Conservation (phyloP, 176 grass and related monocot genomes). For the Elymus sibiricus region DNA sequence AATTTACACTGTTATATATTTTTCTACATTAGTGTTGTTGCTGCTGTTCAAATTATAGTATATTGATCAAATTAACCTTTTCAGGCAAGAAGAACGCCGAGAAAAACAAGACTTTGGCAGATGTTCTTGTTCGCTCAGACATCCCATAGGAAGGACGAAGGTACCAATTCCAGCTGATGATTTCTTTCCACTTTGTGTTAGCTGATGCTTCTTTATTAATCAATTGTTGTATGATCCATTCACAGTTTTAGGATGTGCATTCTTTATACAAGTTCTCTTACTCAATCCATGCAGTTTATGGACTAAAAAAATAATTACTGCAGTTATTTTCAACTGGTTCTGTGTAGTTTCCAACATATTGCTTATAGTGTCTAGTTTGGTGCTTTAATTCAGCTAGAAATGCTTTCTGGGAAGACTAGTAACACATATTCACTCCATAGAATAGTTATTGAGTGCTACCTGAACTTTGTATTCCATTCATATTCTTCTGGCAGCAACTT, state of each 20-base stretch:
- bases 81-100: background rate
- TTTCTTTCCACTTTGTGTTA: background rate
- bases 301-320: background rate
- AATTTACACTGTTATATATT: background rate
- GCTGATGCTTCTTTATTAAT: background rate
- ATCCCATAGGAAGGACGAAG: background rate
- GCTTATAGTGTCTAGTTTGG: background rate
- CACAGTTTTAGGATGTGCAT: background rate
- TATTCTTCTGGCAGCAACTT: background rate
- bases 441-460: background rate
- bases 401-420: background rate
- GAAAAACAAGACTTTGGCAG: constrained; percentile 17
- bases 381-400: background rate
- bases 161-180: background rate
- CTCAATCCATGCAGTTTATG: background rate
- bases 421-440: background rate
- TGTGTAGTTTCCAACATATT: background rate
- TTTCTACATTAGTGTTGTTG: background rate
- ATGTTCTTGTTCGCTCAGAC: constrained; percentile 11
- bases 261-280: background rate
- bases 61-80: constrained; percentile 1
- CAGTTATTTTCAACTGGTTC: background rate
- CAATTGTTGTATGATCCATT: background rate
- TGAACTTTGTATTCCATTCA: background rate
- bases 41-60: background rate